Percentiles rank a stretch among this genome's conserved stretches.
Evolutionary conservation across 202 grass and related monocot species (phyloP).

Genomic region (Brachypodium distachyon): DNA sequence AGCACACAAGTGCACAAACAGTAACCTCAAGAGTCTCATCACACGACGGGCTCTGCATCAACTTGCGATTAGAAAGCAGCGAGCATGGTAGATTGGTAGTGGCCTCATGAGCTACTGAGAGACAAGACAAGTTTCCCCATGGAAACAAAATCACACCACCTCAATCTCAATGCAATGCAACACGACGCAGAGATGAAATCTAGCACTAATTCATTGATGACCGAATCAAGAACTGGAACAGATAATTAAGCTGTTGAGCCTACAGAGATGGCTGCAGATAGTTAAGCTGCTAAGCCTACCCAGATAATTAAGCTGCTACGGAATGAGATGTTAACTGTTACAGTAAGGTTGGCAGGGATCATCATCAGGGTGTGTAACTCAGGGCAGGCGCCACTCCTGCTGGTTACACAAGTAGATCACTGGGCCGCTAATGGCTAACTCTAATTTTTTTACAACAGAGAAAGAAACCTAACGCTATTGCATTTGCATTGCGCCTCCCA

Average conservation of each 20-base stretch:
- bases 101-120: background rate
- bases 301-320: too few species aligned
- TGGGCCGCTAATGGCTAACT: slow-evolving; percentile 31
- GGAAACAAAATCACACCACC: too few species aligned
- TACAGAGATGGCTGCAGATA: too few species aligned
- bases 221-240: slow-evolving; percentile 6
- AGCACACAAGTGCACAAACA: background rate
- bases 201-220: slow-evolving; percentile 13
- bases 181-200: too few species aligned
- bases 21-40: background rate
- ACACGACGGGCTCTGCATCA: background rate
- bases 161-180: too few species aligned
- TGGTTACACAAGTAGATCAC: slow-evolving; percentile 35
- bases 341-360: slow-evolving; percentile 22
- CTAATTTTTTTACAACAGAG: slow-evolving; percentile 58
- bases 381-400: background rate
- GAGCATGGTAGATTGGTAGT: background rate
- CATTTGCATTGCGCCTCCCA: background rate
- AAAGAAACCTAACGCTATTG: slow-evolving; percentile 27
- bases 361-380: too few species aligned
- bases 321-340: slow-evolving; percentile 33
- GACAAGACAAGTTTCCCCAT: background rate
- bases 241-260: slow-evolving; percentile 18
- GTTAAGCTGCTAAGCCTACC: background rate
- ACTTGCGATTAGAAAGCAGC: background rate